A percentile compares a stretch with the other conserved stretches of the same genome.
phyloP scores from a whole-genome alignment of 495 filamentous ascomycete species.

The Talaromyces thailandensis region DNA sequence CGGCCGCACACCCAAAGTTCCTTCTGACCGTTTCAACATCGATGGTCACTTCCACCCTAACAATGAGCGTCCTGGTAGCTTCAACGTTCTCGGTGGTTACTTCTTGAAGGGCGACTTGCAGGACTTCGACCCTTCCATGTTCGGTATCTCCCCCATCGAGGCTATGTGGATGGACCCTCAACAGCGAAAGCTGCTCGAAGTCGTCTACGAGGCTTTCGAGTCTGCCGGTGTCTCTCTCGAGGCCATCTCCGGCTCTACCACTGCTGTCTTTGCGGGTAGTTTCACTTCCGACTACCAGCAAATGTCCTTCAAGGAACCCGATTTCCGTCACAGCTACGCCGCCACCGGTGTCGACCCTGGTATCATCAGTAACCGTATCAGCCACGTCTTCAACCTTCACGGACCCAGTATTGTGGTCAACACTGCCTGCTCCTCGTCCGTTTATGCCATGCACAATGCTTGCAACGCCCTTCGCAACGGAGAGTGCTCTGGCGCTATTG shows the following conservation, averaged over 20 bases:
- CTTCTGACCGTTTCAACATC: slow-evolving; percentile 26
- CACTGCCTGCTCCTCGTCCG: slow-evolving; percentile 21
- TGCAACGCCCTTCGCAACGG: slow-evolving; percentile 14
- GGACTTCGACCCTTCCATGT: slow-evolving; percentile 10
- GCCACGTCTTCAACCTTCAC: slow-evolving; percentile 22
- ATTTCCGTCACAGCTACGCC: slow-evolving; percentile 10
- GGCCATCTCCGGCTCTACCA: slow-evolving; percentile 7
- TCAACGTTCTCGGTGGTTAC: slow-evolving; percentile 6
- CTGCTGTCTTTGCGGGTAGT: slow-evolving; percentile 12
- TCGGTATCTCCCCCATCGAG: slow-evolving; percentile 32
- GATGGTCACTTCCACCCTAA: slow-evolving; percentile 24
- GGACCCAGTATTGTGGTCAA: slow-evolving; percentile 23
- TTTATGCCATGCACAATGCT: slow-evolving; percentile 19
- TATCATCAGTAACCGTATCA: slow-evolving; percentile 20
- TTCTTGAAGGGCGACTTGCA: slow-evolving; percentile 3
- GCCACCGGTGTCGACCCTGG: slow-evolving; percentile 16
- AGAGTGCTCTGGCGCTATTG: slow-evolving; percentile 30
- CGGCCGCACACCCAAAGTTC: slow-evolving; percentile 11
- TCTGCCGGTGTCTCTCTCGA: slow-evolving; percentile 15
- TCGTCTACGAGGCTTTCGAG: slow-evolving; percentile 17
- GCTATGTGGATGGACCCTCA: slow-evolving; percentile 48
- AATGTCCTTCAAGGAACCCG: slow-evolving; percentile 20
- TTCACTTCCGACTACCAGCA: slow-evolving; percentile 16
- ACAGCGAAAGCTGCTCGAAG: slow-evolving; percentile 47
- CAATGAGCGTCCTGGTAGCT: slow-evolving; percentile 8